Base-by-base conservation (phyloP, 306 rosid species). In the Malus asiatica region DNA sequence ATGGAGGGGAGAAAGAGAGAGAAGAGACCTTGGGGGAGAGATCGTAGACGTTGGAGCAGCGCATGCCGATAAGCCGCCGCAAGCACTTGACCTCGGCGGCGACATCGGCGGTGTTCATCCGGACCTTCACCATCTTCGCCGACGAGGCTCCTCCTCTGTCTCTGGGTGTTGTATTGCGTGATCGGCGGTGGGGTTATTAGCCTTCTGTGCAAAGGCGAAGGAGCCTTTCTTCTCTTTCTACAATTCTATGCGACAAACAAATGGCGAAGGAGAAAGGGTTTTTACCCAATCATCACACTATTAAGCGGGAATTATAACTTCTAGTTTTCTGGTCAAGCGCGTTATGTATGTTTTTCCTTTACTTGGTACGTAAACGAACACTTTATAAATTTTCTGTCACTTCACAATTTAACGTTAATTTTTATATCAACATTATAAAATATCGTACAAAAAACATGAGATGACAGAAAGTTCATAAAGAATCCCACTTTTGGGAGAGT, bases 91-190 rank as follows among this genome's bases (percentile, higher is more conserved):
- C 97, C 90, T 92, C 99, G 8, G 97, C 97, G 63, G 99, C 99
- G 76, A 95, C 99, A 76, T 95, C 99, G 82, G 99, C 99, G 40
- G 99, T 95, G 97, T 92, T 92, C 99, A 95, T 95, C 27, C 99
- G 96, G 51, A 92, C 93, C 91, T 95, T 95, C 97, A 95, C 99
- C 99, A 95, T 95, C 74, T 23, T 66, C 30, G 53, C 14, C 42
- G 53, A 14, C 5, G 53, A 48, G 53, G 19, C 20, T 20, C 29
- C 72, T 19, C 72, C 68, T 71, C 53, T 9, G 4, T 30, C 72
- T 14, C 19, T 48, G 19, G 19, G 19, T 14, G 53, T 14, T 15
- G 19, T 48, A 13, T 32, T 35, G 33, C 51, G 60, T 23, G 63
- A 19, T 55, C 20, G 75, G 10, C 46, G 42, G 57, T 5, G 68